Conservation (phyloP, 768 basidiomycete species). For the Hygrophorus pudorinus region DNA sequence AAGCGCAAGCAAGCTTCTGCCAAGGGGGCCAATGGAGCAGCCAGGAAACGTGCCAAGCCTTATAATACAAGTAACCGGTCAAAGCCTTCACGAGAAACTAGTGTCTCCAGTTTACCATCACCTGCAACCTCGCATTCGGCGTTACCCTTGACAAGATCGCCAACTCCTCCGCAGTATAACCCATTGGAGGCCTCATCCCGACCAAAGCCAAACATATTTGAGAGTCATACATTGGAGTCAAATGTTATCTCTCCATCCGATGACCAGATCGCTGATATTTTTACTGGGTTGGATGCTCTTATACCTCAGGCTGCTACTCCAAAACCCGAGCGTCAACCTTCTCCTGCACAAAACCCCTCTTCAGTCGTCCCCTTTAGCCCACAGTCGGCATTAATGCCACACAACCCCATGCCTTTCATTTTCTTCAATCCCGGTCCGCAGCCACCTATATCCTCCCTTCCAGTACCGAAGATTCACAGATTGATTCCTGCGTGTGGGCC, state of each 20-base stretch:
- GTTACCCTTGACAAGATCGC: constrained; percentile 33
- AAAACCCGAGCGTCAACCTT: constrained; percentile 9
- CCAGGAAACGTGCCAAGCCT: constrained; percentile 60
- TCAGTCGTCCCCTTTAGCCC: not conserved
- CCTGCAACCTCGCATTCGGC: constrained; percentile 35
- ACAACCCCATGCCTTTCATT: constrained; percentile 44
- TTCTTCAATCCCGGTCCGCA: constrained; percentile 48
- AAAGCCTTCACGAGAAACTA: constrained; percentile 41
- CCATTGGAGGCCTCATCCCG: not conserved
- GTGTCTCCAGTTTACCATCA: constrained; percentile 40
- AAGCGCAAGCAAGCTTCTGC: constrained; percentile 20
- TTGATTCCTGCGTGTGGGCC: constrained; percentile 80
- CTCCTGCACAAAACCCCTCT: constrained; percentile 16
- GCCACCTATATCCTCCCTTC: constrained; percentile 36
- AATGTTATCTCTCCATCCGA: not conserved
- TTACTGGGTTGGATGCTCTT: too few species aligned
- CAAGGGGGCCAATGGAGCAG: constrained; percentile 5
- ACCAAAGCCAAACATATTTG: not conserved
- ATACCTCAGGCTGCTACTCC: not conserved
- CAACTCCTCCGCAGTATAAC: constrained; percentile 26
- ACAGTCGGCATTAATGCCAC: constrained; percentile 12
- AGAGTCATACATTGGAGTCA: not conserved
- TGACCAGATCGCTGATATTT: too few species aligned
- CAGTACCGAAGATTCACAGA: constrained; percentile 69
- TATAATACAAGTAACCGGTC: constrained; percentile 46